Percentiles rank a stretch among this genome's conserved stretches.
Evolutionary conservation across 192 early-diverging fungal species (phyloP).

Genomic region (Rhizophagus clarus): DNA sequence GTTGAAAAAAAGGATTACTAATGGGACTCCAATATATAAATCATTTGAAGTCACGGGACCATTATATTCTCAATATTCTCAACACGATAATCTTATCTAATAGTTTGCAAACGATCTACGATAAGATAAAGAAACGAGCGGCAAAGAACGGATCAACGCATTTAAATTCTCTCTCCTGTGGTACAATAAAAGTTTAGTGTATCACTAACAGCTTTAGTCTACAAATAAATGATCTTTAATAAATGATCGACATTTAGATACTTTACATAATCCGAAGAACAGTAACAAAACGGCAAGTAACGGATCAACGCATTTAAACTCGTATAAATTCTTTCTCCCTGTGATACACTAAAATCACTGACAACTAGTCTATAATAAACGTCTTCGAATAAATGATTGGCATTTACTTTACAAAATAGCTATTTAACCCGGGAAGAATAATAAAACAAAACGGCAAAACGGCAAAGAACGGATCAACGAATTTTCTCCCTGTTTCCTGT

Average conservation of each 20-base stretch:
- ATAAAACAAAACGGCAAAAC: neutral
- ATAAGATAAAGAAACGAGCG: neutral
- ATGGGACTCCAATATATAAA: neutral
- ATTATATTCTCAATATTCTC: too few relatives aligned
- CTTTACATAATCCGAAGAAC: too few relatives aligned
- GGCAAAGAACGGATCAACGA: neutral
- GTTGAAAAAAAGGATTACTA: neutral
- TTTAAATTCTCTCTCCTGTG: neutral
- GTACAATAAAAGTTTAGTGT: too few relatives aligned
- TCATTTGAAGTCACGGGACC: neutral
- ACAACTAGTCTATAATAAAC: too few relatives aligned
- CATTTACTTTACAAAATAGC: too few relatives aligned
- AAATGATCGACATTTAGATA: too few relatives aligned
- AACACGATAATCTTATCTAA: neutral
- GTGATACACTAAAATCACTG: too few relatives aligned
- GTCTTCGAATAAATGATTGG: too few relatives aligned
- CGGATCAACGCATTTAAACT: neutral
- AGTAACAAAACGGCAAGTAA: neutral
- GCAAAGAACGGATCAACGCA: neutral
- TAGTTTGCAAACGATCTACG: neutral
- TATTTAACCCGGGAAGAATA: too few relatives aligned
- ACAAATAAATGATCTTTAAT: too few relatives aligned
- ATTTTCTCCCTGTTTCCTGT: neutral
- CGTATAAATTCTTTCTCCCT: neutral
- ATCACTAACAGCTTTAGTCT: too few relatives aligned